These are phyloP conservation scores for Lathyrus aphaca DNA, from an alignment of 306 rosid genomes.

Conservation along the genomic window DNA sequence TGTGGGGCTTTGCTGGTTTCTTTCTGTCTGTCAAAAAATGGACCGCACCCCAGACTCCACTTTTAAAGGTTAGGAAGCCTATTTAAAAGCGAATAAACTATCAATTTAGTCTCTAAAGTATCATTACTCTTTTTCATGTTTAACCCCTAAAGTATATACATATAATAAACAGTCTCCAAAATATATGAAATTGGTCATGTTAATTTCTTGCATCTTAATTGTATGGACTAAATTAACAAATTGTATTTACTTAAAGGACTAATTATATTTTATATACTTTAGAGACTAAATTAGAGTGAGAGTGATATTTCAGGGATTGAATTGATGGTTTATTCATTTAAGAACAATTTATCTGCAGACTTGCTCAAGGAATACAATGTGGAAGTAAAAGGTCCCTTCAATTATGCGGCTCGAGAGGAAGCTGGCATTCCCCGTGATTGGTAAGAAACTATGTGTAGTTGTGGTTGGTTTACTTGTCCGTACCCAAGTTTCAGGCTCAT, in stretches of 20 bases:
- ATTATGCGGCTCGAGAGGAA: conserved; percentile 79
- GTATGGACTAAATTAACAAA: too few relatives aligned
- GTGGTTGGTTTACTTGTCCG: conserved; percentile 12
- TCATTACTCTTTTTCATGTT: too few relatives aligned
- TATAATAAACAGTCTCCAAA: too few relatives aligned
- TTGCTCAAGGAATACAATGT: conserved; percentile 78
- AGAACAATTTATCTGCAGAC: conserved; percentile 49
- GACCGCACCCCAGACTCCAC: conserved; percentile 68
- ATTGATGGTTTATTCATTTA: too few relatives aligned
- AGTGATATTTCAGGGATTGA: too few relatives aligned
- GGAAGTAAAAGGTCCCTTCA: conserved; percentile 88
- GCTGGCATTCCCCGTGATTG: conserved; percentile 99
- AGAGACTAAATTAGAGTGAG: too few relatives aligned
- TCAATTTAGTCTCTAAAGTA: too few relatives aligned
- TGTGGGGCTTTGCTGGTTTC: conserved; percentile 86
- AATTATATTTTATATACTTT: too few relatives aligned
- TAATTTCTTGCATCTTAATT: too few relatives aligned
- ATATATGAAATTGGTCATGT: too few relatives aligned
- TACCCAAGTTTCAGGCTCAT: conserved; percentile 16
- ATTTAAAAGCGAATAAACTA: conserved; percentile 1
- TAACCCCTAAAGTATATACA: too few relatives aligned
- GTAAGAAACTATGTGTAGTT: conserved; percentile 45
- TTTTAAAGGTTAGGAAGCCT: conserved; percentile 68
- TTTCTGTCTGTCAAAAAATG: conserved; percentile 70
- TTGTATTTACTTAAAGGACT: too few relatives aligned